Evolutionary conservation across 2,329 filamentous ascomycete species (phyloP).

Genomic region (Verticillium tricorpus): DNA sequence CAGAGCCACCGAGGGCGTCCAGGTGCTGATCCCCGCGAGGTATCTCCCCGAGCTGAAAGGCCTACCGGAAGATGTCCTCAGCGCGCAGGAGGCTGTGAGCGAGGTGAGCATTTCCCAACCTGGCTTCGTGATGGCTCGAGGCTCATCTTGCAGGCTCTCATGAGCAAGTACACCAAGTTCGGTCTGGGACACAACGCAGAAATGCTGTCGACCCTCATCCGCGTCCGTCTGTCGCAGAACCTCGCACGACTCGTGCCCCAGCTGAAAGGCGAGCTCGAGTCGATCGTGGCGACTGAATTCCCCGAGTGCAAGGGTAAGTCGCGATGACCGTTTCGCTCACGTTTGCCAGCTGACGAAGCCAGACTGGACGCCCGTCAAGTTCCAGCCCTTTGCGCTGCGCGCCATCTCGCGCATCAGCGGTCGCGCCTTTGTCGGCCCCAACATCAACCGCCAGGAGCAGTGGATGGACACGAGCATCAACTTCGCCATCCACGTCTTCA

Average conservation of each 20-base stretch:
- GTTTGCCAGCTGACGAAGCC: conserved; percentile 3
- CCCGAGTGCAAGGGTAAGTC: conserved; percentile 36
- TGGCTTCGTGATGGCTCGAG: background rate
- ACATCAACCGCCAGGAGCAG: conserved; percentile 44
- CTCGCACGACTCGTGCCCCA: conserved; percentile 39
- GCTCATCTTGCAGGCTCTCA: conserved; percentile 33
- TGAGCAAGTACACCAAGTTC: conserved; percentile 48
- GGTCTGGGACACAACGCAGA: conserved; percentile 41
- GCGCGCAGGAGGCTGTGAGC: conserved; percentile 41
- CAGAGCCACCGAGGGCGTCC: conserved; percentile 44
- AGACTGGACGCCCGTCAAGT: conserved; percentile 52
- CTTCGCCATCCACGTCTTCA: conserved; percentile 45
- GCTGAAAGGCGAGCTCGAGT: conserved; percentile 42
- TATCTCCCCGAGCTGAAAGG: conserved; percentile 42
- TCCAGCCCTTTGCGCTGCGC: conserved; percentile 47
- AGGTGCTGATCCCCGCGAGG: conserved; percentile 41
- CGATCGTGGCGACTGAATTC: conserved; percentile 40
- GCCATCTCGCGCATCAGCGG: conserved; percentile 50
- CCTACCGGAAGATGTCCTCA: conserved; percentile 43
- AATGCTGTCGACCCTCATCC: conserved; percentile 37
- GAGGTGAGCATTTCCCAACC: conserved; percentile 28
- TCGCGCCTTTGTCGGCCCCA: conserved; percentile 45
- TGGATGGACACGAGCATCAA: conserved; percentile 50
- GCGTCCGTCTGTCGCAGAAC: conserved; percentile 43
- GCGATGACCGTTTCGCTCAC: background rate